These are phyloP conservation scores for Chloropicon primus DNA, from an alignment of 139 green algal genomes.

Conservation along the genomic window DNA sequence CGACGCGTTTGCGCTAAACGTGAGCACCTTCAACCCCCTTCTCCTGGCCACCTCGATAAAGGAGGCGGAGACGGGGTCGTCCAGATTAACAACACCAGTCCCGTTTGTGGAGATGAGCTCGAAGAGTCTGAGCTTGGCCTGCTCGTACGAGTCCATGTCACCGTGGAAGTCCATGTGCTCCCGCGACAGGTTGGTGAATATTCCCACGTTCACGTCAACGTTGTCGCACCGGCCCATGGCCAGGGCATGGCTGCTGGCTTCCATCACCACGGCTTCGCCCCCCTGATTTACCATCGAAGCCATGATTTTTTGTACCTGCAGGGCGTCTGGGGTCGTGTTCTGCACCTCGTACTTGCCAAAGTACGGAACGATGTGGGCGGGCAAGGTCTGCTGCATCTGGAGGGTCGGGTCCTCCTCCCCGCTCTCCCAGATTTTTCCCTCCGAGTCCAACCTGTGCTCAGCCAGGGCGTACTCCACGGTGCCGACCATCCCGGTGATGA, in stretches of 20 bases:
- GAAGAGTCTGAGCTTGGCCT: conserved; percentile 43
- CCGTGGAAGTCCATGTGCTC: conserved; percentile 25
- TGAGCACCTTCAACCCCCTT: background rate
- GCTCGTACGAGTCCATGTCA: conserved; percentile 22
- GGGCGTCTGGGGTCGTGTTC: conserved; percentile 43
- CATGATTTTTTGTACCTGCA: conserved; percentile 36
- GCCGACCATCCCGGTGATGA: conserved; percentile 43
- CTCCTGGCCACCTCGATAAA: conserved; percentile 23
- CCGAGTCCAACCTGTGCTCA: conserved; percentile 26
- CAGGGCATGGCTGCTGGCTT: conserved; percentile 32
- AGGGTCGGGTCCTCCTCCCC: conserved; percentile 18
- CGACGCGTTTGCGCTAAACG: background rate
- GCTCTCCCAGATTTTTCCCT: conserved; percentile 53
- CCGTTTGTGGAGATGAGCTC: background rate
- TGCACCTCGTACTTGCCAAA: conserved; percentile 41
- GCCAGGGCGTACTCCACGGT: conserved; percentile 59
- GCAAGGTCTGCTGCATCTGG: conserved; percentile 43
- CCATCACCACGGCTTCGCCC: conserved; percentile 46
- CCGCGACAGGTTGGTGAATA: conserved; percentile 63
- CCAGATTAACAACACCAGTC: conserved; percentile 84
- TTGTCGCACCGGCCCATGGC: conserved; percentile 11
- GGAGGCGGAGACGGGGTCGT: conserved; percentile 38
- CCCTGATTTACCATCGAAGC: conserved; percentile 64
- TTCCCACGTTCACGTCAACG: conserved; percentile 49
- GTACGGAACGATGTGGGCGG: conserved; percentile 63